phyloP scores from a whole-genome alignment of 805 yeast genomes.

The Dipodascus geniculatus region DNA sequence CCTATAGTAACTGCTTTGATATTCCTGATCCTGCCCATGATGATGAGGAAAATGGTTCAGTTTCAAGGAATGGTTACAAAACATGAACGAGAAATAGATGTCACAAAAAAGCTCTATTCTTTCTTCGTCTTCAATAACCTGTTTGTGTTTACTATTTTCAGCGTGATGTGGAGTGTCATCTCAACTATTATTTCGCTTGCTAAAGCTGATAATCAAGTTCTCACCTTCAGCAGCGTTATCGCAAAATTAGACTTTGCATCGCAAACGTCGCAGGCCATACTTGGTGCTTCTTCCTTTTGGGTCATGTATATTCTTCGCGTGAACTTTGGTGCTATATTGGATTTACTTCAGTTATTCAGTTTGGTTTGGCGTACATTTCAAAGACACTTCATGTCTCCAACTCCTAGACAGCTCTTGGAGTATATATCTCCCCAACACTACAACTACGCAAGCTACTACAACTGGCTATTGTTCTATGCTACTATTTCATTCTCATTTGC shows the following conservation, averaged over 20 bases:
- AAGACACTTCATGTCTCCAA: conserved; percentile 18
- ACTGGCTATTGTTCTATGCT: conserved; percentile 24
- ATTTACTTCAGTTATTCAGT: conserved; percentile 21
- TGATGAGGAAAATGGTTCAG: conserved; percentile 26
- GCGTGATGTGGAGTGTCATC: conserved; percentile 28
- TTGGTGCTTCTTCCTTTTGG: conserved; percentile 31
- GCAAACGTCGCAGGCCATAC: conserved; percentile 26
- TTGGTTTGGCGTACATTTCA: conserved; percentile 18
- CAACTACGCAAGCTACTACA: conserved; percentile 24
- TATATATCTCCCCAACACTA: conserved; percentile 26
- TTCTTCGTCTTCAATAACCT: conserved; percentile 30
- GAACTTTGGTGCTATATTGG: conserved; percentile 22
- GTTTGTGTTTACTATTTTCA: conserved; percentile 27
- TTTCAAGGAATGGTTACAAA: conserved; percentile 29
- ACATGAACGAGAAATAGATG: conserved; percentile 27
- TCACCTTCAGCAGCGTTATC: conserved; percentile 20
- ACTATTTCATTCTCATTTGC: conserved; percentile 28
- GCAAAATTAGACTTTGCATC: conserved; percentile 19
- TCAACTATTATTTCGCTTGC: conserved; percentile 20
- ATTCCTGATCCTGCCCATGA: conserved; percentile 25
- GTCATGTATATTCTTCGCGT: conserved; percentile 28
- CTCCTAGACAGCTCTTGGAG: conserved; percentile 24
- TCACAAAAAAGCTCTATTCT: conserved; percentile 25
- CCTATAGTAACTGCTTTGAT: conserved; percentile 25
- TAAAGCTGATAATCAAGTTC: conserved; percentile 7